Conservation (phyloP, 1,284 basidiomycete species). For the Irpex rosettiformis region DNA sequence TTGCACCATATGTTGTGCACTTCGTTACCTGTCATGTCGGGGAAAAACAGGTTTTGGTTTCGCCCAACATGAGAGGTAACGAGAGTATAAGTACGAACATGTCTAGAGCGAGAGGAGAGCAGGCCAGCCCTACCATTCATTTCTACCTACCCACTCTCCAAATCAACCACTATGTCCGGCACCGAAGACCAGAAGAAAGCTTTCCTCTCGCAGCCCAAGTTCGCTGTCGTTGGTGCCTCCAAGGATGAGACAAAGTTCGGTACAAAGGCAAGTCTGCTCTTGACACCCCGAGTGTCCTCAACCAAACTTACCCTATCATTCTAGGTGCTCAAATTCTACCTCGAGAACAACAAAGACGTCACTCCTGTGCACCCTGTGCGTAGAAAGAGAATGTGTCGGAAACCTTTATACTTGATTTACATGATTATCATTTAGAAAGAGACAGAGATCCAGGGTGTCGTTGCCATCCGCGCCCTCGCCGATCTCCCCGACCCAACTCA, state of each 20-base stretch:
- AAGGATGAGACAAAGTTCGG: slow-evolving; percentile 74
- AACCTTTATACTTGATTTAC: neutral
- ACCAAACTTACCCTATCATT: neutral
- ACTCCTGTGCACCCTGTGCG: slow-evolving; percentile 69
- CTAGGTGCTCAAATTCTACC: slow-evolving; percentile 76
- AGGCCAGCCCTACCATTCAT: neutral
- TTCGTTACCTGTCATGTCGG: neutral
- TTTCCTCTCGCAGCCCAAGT: slow-evolving; percentile 62
- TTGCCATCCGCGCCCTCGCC: slow-evolving; percentile 48
- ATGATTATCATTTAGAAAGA: slow-evolving; percentile 45
- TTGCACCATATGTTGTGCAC: neutral
- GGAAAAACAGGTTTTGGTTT: neutral
- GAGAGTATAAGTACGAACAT: slow-evolving; percentile 7
- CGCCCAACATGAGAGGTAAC: neutral
- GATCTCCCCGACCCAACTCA: slow-evolving; percentile 60
- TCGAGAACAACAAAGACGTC: slow-evolving; percentile 54
- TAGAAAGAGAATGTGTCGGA: slow-evolving; percentile 3
- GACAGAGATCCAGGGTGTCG: slow-evolving; percentile 58
- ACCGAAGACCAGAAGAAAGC: slow-evolving; percentile 41
- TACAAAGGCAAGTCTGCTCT: slow-evolving; percentile 50
- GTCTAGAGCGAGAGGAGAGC: neutral
- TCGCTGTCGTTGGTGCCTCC: slow-evolving; percentile 77
- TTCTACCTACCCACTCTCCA: slow-evolving; percentile 5
- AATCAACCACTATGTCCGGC: slow-evolving; percentile 20
- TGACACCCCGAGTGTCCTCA: neutral